Evolutionary conservation across 768 basidiomycete species (phyloP).

Genomic region (Tylopilus felleus): DNA sequence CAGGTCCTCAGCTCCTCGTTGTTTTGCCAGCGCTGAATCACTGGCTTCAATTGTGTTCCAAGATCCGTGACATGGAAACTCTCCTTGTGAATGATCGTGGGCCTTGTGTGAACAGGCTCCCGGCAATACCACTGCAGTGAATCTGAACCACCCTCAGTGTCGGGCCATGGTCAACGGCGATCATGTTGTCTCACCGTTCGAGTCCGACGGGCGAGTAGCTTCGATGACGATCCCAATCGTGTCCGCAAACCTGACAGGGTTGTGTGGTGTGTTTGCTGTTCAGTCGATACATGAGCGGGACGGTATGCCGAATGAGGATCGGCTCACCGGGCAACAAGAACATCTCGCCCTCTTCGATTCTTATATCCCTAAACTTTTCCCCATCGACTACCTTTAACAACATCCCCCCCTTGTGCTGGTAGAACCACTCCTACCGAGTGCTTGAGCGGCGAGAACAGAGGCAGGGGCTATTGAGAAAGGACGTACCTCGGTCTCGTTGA

Average conservation of each 20-base stretch:
- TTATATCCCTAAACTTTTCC: conserved; percentile 76
- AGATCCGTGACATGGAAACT: conserved; percentile 86
- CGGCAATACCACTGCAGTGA: conserved; percentile 91
- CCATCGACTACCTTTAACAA: conserved; percentile 82
- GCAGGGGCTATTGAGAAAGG: background rate
- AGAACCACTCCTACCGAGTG: conserved; percentile 85
- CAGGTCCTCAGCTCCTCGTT: conserved; percentile 66
- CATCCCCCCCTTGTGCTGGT: conserved; percentile 95
- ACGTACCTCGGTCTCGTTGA: conserved; percentile 88
- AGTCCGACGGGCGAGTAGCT: conserved; percentile 69
- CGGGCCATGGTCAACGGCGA: background rate
- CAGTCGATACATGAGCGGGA: background rate
- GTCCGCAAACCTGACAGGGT: conserved; percentile 86
- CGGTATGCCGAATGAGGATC: background rate
- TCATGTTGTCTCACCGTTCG: conserved; percentile 54
- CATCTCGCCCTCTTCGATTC: conserved; percentile 95
- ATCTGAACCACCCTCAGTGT: conserved; percentile 47
- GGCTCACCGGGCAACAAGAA: conserved; percentile 84
- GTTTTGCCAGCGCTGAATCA: conserved; percentile 82
- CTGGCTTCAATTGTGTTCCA: conserved; percentile 89
- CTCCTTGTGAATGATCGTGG: conserved; percentile 81
- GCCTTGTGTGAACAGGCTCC: conserved; percentile 52
- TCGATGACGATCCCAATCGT: conserved; percentile 93
- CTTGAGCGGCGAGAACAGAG: background rate
- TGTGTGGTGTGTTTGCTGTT: conserved; percentile 92